Evolutionary conservation across 805 yeast species (phyloP).

Genomic region (Monosporozyma aerobia): DNA sequence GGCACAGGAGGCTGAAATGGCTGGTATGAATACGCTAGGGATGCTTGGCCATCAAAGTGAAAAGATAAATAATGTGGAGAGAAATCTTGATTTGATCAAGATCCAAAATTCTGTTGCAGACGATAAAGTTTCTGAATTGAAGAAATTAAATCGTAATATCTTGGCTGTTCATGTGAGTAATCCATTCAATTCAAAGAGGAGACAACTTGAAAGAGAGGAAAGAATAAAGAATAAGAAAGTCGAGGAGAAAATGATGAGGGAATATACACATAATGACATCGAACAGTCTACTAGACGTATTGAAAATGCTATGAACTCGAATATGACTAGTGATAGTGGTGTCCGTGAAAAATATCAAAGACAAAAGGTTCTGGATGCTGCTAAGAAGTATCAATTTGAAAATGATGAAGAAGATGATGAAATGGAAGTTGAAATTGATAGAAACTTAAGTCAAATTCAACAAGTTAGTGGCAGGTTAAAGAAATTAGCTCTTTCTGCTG

Average conservation of each 20-base stretch:
- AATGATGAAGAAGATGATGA: conserved; percentile 90
- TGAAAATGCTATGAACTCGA: conserved; percentile 47
- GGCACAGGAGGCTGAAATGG: conserved; percentile 63
- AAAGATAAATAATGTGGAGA: conserved; percentile 69
- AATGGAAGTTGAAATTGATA: conserved; percentile 78
- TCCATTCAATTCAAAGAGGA: conserved; percentile 79
- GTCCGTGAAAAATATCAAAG: conserved; percentile 31
- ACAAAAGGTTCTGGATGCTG: conserved; percentile 36
- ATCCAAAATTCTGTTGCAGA: conserved; percentile 78
- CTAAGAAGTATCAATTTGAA: conserved; percentile 70
- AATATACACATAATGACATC: conserved; percentile 49
- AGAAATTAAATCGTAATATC: conserved; percentile 69
- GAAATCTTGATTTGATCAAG: conserved; percentile 63
- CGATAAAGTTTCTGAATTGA: conserved; percentile 70
- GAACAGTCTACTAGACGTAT: conserved; percentile 61
- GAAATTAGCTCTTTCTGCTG: conserved; percentile 60
- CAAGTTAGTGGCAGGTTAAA: conserved; percentile 61
- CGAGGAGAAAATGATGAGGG: conserved; percentile 53
- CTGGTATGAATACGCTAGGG: conserved; percentile 78
- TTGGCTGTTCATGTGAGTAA: conserved; percentile 73
- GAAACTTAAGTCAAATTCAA: conserved; percentile 71
- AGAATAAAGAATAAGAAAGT: conserved; percentile 52
- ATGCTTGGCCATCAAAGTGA: conserved; percentile 93
- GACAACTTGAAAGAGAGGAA: conserved; percentile 66
- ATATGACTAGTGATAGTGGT: conserved; percentile 30